Base-by-base conservation (phyloP, 2,329 filamentous ascomycete species). In the Coniochaeta hoffmannii region DNA sequence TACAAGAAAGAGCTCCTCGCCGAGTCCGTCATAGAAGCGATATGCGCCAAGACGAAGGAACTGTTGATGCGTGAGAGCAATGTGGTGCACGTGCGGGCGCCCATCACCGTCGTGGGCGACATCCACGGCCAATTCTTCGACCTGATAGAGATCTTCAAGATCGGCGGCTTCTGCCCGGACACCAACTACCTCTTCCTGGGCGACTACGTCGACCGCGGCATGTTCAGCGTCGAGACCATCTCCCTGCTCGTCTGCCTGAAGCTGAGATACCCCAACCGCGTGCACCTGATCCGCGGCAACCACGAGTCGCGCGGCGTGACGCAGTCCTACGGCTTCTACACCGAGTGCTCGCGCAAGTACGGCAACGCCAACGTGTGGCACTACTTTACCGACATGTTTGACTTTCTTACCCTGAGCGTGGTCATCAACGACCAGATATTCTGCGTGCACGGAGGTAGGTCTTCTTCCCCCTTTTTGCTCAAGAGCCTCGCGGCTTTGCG, bases 361-460 rank as follows among this genome's bases (percentile, higher is more conserved):
- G 94, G 94, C 69, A 97, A 96, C 68, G 91, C 94, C 60, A 97
- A 94, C 65, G 94, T 99, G 22, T 99, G 94, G 94, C 94, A 99
- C 73, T 94, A 97, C 71, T 99, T 99, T 69, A 99, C 94, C 62
- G 94, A 99, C 75, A 97, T 99, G 92, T 99, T 99, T 73, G 94
- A 99, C 74, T 99, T 96, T 71, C 79, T 99, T 60, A 97, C 93
- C 8, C 78, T 99, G 56, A 96, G 90, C 65, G 95, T 97, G 58
- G 93, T 99, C 60, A 99, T 99, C 69, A 96, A 97, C 70, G 89
- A 99, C 71, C 90, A 97, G 71, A 99, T 99, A 62, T 99, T 99
- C 71, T 99, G 94, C 71, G 94, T 99, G 7, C 94, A 99, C 71
- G 94, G 94, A 69, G 91, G 87, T 77, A 71, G 72, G 68, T 71